A percentile compares a stretch with the other conserved stretches of the same genome.
Evolutionary conservation across 202 grass and related monocot species (phyloP).

Genomic region (Eragrostis tef): DNA sequence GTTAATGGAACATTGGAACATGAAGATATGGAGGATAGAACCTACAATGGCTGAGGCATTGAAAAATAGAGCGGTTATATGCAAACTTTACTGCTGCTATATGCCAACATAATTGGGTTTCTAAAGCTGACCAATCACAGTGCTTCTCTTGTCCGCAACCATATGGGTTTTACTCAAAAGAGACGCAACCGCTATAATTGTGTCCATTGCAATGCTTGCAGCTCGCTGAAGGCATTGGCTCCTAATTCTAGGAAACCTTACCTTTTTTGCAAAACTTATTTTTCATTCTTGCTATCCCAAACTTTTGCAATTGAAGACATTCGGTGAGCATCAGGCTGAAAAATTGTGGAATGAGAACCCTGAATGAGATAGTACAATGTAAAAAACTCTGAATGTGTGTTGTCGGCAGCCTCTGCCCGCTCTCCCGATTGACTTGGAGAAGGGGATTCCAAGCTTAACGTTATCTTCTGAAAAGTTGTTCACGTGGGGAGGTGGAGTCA

Average conservation of each 20-base stretch:
- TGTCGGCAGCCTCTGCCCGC: too few relatives aligned
- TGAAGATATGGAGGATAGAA: constrained; percentile 87
- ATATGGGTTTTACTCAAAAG: constrained; percentile 86
- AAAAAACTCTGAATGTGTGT: too few relatives aligned
- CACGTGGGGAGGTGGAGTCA: too few relatives aligned
- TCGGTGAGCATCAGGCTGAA: too few relatives aligned
- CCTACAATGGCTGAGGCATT: constrained; percentile 71
- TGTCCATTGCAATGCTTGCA: constrained; percentile 74
- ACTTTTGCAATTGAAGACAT: too few relatives aligned
- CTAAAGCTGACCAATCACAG: constrained; percentile 68
- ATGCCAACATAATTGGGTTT: constrained; percentile 77
- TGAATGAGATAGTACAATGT: too few relatives aligned
- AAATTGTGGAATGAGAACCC: too few relatives aligned
- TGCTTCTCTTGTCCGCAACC: constrained; percentile 71
- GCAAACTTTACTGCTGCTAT: constrained; percentile 78
- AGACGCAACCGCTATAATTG: constrained; percentile 86
- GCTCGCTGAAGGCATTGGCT: constrained; percentile 69
- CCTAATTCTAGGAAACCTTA: constrained; percentile 71
- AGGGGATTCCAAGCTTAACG: too few relatives aligned
- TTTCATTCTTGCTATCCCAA: too few relatives aligned
- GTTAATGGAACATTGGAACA: constrained; percentile 92
- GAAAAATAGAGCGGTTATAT: constrained; percentile 68
- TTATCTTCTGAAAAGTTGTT: too few relatives aligned
- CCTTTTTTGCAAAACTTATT: too few relatives aligned
- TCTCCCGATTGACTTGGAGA: too few relatives aligned